Evolutionary conservation across 805 yeast species (phyloP).

Genomic region (Scheffersomyces amazonensis): DNA sequence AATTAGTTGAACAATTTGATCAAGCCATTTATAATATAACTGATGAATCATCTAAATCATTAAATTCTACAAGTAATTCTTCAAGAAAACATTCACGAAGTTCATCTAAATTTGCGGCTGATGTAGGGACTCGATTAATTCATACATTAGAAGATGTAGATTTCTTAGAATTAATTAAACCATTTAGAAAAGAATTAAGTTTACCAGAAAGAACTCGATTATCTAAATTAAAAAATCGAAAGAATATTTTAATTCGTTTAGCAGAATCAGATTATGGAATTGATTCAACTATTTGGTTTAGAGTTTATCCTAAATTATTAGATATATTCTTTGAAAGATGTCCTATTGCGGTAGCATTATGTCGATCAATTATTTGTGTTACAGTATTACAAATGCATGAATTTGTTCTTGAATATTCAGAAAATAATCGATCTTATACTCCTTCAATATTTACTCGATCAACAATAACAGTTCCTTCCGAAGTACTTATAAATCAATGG

Average conservation of each 20-base stretch:
- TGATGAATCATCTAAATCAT: constrained; percentile 18
- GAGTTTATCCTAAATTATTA: constrained; percentile 75
- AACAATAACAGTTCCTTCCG: constrained; percentile 49
- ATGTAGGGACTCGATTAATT: constrained; percentile 70
- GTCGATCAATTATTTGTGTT: constrained; percentile 87
- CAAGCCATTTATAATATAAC: constrained; percentile 64
- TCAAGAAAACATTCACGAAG: constrained; percentile 48
- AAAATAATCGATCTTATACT: constrained; percentile 35
- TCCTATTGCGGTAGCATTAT: constrained; percentile 91
- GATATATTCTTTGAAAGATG: constrained; percentile 71
- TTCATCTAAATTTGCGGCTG: constrained; percentile 73
- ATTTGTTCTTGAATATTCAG: constrained; percentile 55
- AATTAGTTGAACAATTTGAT: constrained; percentile 84
- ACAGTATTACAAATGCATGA: constrained; percentile 84
- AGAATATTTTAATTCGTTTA: constrained; percentile 66
- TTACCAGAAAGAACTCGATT: constrained; percentile 78
- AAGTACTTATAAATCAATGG: constrained; percentile 80
- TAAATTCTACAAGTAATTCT: constrained; percentile 4
- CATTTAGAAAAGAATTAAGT: constrained; percentile 50
- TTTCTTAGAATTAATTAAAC: constrained; percentile 58
- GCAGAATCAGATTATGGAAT: constrained; percentile 94
- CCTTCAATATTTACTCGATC: constrained; percentile 33
- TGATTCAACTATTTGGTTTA: constrained; percentile 95
- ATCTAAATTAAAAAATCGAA: constrained; percentile 58
- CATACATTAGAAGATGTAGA: constrained; percentile 74